Evolutionary conservation across 78 protist species (phyloP).

Genomic region (Dictyostelium intermedium): DNA sequence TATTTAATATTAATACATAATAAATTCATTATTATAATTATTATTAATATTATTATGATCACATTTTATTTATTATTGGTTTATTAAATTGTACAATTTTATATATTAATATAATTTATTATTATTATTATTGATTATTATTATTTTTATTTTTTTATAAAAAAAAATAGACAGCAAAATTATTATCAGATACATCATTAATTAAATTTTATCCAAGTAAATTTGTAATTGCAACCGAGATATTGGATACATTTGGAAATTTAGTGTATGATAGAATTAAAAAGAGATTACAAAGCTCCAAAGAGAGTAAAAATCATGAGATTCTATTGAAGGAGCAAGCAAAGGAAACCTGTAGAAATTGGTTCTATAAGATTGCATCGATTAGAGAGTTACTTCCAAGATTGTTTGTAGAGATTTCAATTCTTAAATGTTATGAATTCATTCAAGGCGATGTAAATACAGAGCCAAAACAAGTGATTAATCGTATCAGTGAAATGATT

Average conservation of each 20-base stretch:
- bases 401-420: slow-evolving; percentile 87
- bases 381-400: slow-evolving; percentile 96
- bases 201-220: slow-evolving; percentile 92
- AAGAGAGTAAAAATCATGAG: slow-evolving; percentile 51
- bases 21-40: not conserved
- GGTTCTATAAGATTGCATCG: slow-evolving; percentile 97
- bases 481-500: slow-evolving; percentile 63
- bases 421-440: slow-evolving; percentile 86
- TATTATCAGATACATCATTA: slow-evolving; percentile 74
- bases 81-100: no score
- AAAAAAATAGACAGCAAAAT: slow-evolving; percentile 81
- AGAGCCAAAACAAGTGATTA: slow-evolving; percentile 34
- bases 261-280: slow-evolving; percentile 87
- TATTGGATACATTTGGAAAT: slow-evolving; percentile 95
- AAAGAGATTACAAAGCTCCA: not conserved
- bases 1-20: not conserved
- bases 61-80: no score
- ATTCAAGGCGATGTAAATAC: slow-evolving; percentile 55
- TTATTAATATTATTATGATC: no score
- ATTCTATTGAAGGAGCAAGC: slow-evolving; percentile 76
- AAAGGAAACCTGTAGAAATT: slow-evolving; percentile 93
- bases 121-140: no score
- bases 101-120: no score
- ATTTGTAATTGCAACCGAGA: slow-evolving; percentile 92
- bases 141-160: no score